Conservation (phyloP, 2,329 filamentous ascomycete genomes). For the Colletotrichum lupini region DNA sequence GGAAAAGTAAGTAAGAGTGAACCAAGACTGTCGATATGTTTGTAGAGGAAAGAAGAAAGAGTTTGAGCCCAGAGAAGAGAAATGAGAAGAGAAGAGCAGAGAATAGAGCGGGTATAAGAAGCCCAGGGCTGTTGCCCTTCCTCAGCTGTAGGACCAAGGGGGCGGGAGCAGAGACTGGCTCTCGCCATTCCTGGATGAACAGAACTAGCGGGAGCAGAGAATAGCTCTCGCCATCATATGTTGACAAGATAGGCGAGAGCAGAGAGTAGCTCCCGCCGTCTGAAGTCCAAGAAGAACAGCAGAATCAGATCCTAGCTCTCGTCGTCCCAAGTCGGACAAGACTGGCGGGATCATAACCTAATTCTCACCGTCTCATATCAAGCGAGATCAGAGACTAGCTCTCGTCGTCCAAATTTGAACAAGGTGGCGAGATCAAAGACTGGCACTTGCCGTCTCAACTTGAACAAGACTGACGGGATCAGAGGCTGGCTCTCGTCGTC, state of each 20-base stretch:
- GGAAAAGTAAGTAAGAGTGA: neutral
- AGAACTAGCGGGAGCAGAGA: neutral
- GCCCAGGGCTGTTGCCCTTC: neutral
- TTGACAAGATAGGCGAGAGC: no score
- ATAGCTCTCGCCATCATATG: no score
- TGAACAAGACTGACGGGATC: neutral
- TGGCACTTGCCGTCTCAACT: neutral
- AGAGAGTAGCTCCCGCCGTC: no score
- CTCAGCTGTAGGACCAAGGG: neutral
- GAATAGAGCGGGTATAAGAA: neutral
- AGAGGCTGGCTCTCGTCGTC: no score
- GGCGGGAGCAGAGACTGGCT: neutral
- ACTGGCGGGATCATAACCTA: neutral
- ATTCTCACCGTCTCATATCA: no score
- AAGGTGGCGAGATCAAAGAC: neutral
- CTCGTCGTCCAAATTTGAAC: no score
- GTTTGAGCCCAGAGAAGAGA: neutral
- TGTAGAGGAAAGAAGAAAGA: neutral
- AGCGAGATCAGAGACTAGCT: neutral
- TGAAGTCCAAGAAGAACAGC: no score
- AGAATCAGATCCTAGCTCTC: no score
- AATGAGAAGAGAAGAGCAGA: neutral
- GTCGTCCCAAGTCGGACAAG: no score
- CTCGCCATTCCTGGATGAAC: neutral
- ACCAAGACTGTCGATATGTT: neutral